These are phyloP conservation scores for Irpex lacteus DNA, from an alignment of 1,284 basidiomycete species.

Conservation along the genomic window DNA sequence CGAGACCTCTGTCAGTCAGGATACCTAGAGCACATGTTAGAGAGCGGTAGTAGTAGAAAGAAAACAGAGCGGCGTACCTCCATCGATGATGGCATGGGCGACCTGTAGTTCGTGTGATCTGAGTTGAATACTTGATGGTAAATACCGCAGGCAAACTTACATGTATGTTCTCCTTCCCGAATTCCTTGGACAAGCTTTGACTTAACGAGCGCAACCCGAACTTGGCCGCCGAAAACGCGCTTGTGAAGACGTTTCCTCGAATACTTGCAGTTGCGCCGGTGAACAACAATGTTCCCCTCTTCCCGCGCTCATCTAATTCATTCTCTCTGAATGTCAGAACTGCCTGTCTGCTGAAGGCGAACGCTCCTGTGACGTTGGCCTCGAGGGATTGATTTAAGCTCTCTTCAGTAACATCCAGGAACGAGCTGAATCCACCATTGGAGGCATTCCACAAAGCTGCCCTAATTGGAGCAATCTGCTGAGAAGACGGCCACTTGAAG, in stretches of 20 bases:
- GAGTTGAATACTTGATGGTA: background rate
- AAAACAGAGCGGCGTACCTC: constrained; percentile 19
- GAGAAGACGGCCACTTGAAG: constrained; percentile 39
- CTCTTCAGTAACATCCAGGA: constrained; percentile 63
- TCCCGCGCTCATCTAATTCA: constrained; percentile 42
- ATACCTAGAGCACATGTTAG: background rate
- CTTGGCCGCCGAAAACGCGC: constrained; percentile 70
- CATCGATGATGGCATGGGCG: constrained; percentile 54
- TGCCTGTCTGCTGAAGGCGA: constrained; percentile 65
- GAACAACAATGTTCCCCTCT: constrained; percentile 68
- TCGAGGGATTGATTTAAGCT: constrained; percentile 51
- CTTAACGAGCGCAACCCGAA: constrained; percentile 63
- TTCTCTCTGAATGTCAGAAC: constrained; percentile 64
- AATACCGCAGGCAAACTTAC: constrained; percentile 32
- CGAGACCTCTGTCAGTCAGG: background rate
- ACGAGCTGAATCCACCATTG: constrained; percentile 58
- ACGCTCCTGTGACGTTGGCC: constrained; percentile 58
- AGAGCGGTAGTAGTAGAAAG: no score
- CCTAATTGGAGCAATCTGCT: constrained; percentile 45
- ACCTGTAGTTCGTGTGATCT: constrained; percentile 33
- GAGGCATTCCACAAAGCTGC: constrained; percentile 69
- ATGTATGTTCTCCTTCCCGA: constrained; percentile 79
- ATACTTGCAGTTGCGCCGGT: constrained; percentile 74
- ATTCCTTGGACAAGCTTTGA: constrained; percentile 79
- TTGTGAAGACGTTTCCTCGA: constrained; percentile 64